Base-by-base conservation (phyloP, 345 rosid genomes). In the Toxicodendron radicans region DNA sequence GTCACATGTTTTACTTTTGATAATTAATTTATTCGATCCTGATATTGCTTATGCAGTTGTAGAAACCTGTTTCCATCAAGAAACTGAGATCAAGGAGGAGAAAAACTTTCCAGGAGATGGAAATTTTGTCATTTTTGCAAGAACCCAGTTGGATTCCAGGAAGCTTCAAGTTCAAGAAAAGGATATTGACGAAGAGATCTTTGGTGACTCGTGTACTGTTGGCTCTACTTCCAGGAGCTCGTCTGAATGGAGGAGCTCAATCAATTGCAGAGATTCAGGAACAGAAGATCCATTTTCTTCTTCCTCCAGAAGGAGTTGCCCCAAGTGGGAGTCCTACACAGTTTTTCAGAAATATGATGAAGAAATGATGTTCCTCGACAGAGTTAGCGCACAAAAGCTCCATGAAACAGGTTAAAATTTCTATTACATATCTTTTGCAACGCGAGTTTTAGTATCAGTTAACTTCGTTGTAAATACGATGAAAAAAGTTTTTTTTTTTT, bases 161-260 rank as follows among this genome's bases (percentile, higher is more conserved):
- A 84, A 73, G 48, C 57, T 75, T 57, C 62, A 66, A 53, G 81
- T 68, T 38, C 75, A 79, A 10, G 97, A 79, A 51, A 77, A 83
- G 33, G 82, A 85, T 63, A 87, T 80, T 32, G 82, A 79, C 43
- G 92, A 81, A 68, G 86, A 83, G 74, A 88, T 88, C 68, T 96
- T 79, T 8, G 97, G 98, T 10, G 98, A 93, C 51, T 90, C 97
- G 13, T 90, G 85, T 70, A 96, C 98, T 0, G 80, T 81, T 12
- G 99, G 94, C 4, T 96, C 99, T 3, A 96, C 99, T 32, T 96
- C 99, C 0, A 96, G 93, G 88, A 96, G 98, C 84, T 96, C 99
- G 17, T 90, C 99, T 23, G 98, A 96, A 53, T 96, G 99, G 99
- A 87, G 97, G 78, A 90, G 97, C 87, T 95, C 98, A 27, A 84